Base-by-base conservation (phyloP, 192 early-diverging fungal species). In the Coemansia sp. region DNA sequence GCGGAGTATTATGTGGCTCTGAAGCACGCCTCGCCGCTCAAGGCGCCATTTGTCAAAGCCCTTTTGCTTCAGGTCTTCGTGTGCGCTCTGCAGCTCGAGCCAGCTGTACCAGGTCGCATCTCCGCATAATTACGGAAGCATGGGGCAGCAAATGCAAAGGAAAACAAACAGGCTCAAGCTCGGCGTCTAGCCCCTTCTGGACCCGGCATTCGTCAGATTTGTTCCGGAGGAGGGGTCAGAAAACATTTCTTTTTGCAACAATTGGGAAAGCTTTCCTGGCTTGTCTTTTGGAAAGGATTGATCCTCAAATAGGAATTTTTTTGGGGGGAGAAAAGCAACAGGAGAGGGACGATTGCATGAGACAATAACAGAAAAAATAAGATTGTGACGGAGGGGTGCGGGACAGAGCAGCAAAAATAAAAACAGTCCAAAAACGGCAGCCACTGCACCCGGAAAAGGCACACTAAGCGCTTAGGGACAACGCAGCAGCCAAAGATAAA, bases 311-410 rank as follows among this genome's bases (percentile, higher is more conserved):
- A 45, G 14, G 14, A 45, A 45, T 38, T 38, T 45, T 45, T 45
- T 45, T n/a, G n/a, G n/a, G 42, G 42, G 42, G 42, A 45, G 12
- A 45, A 45, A 45, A 25, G 22, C 22, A 25, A 25, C 22, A 25
- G 22, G 42, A 45, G 42, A 45, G 42, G 42, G 42, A 45, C 42
- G 42, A 45, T 45, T 45, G 42, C 42, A 45, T 45, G 22, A 8
- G 42, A 57, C 28, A 34, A 14, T 6, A 6, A 51, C 7, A 6
- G 17, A 4, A 30, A 22, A 22, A 54, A 22, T 29, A 5, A 12
- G 51, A 54, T 54, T 54, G 51, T 54, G 51, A 30, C 51, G 28
- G 51, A 54, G 51, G 51, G 51, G 28, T 54, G 51, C 51, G 51
- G 20, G 51, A 22, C 22, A 22, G 48, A 22, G 20, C 20, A 50